phyloP scores from a whole-genome alignment of 768 basidiomycete species.

The Leccinum pellstonianum region DNA sequence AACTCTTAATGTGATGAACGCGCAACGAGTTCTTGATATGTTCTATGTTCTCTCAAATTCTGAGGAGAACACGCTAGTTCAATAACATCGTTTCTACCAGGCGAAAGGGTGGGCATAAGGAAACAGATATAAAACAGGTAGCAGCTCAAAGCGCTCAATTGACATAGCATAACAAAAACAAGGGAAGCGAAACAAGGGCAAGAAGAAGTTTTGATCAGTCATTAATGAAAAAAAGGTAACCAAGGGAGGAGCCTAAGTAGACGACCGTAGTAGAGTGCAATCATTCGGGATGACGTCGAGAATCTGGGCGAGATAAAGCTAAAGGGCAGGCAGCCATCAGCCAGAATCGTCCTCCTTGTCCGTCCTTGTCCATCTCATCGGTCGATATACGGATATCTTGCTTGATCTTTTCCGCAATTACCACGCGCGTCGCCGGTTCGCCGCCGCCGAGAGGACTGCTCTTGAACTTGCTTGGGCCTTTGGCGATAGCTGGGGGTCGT shows the following conservation, averaged over 20 bases:
- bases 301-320: neutral
- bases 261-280: too few relatives aligned
- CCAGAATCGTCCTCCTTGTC: slow-evolving; percentile 30
- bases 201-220: neutral
- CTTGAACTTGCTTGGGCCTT: slow-evolving; percentile 63
- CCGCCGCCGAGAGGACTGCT: slow-evolving; percentile 54
- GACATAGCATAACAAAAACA: neutral
- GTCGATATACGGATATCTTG: slow-evolving; percentile 35
- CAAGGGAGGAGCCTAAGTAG: too few relatives aligned
- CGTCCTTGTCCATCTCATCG: slow-evolving; percentile 35
- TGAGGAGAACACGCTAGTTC: too few relatives aligned
- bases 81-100: neutral
- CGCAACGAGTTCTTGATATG: neutral
- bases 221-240: too few relatives aligned
- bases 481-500: slow-evolving; percentile 29
- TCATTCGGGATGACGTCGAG: neutral
- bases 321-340: neutral
- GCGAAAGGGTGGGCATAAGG: neutral
- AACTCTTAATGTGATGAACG: too few relatives aligned
- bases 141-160: slow-evolving; percentile 5
- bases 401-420: slow-evolving; percentile 27
- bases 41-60: too few relatives aligned
- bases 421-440: slow-evolving; percentile 35
- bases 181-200: neutral
- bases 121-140: neutral